Evolutionary conservation across 2,329 filamentous ascomycete genomes (phyloP).

Genomic region (Epichloe hybrida): DNA sequence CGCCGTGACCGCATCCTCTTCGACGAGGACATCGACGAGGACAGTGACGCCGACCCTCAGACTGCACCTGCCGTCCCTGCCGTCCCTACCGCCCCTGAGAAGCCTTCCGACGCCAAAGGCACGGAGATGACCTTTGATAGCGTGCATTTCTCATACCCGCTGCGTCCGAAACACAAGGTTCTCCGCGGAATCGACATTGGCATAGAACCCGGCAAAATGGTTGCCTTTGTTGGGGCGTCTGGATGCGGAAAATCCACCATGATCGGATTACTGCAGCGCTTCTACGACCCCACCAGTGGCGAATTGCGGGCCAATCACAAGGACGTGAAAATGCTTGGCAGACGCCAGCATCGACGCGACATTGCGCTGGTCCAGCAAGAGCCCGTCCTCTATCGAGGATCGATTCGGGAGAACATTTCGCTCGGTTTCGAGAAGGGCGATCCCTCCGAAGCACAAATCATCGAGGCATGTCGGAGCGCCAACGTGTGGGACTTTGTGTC

Average conservation of each 20-base stretch:
- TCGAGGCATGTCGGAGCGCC: constrained; percentile 37
- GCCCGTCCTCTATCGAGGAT: constrained; percentile 31
- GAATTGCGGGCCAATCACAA: constrained; percentile 15
- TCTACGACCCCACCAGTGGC: constrained; percentile 24
- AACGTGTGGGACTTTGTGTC: constrained; percentile 43
- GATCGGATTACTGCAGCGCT: constrained; percentile 35
- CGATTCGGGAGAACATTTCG: constrained; percentile 41
- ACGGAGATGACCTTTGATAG: constrained; percentile 33
- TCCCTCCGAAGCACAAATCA: constrained; percentile 25
- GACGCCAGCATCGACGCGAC: constrained; percentile 19
- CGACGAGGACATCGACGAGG: constrained; percentile 11
- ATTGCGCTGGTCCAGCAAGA: constrained; percentile 29
- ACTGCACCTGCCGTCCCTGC: too few species aligned
- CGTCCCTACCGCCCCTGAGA: not conserved
- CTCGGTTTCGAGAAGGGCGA: constrained; percentile 27
- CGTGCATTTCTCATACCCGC: constrained; percentile 45
- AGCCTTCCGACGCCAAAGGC: constrained; percentile 10
- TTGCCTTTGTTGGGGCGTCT: constrained; percentile 43
- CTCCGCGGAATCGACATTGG: constrained; percentile 25
- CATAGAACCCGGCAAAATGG: constrained; percentile 32
- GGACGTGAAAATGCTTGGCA: constrained; percentile 17
- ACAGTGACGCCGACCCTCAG: constrained; percentile 9
- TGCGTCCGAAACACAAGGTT: constrained; percentile 21
- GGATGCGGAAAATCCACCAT: constrained; percentile 49
- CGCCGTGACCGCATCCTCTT: constrained; percentile 17